These are phyloP conservation scores for Anthoceros angustus DNA, from an alignment of 225 moss, liverwort and hornwort genomes.

Conservation along the genomic window DNA sequence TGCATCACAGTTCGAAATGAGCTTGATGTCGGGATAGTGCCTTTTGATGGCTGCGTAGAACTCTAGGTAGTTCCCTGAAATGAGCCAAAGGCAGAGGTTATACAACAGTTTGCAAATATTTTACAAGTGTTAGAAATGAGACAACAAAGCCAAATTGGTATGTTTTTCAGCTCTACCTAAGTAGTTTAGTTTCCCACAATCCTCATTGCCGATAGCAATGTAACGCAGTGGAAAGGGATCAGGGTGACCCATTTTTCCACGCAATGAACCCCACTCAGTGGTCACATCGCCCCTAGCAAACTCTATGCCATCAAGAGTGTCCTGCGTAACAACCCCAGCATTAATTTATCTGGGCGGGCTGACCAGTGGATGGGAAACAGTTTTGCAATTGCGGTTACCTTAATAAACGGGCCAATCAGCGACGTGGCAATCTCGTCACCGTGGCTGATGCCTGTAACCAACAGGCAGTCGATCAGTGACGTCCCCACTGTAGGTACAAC, in stretches of 20 bases:
- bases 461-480: not conserved
- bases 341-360: too few relatives aligned
- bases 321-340: slow-evolving; percentile 5
- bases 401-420: slow-evolving; percentile 26
- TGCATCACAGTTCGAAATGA: slow-evolving; percentile 86
- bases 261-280: slow-evolving; percentile 61
- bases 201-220: slow-evolving; percentile 84
- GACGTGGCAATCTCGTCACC: slow-evolving; percentile 14
- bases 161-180: slow-evolving; percentile 18
- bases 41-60: slow-evolving; percentile 83
- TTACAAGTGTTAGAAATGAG: too few relatives aligned
- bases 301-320: slow-evolving; percentile 65
- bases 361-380: too few relatives aligned
- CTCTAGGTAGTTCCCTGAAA: slow-evolving; percentile 48
- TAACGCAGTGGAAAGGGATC: slow-evolving; percentile 51
- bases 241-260: slow-evolving; percentile 81
- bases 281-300: slow-evolving; percentile 63
- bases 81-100: too few relatives aligned
- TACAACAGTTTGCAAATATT: too few relatives aligned
- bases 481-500: too few relatives aligned
- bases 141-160: too few relatives aligned
- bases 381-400: slow-evolving; percentile 10
- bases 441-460: slow-evolving; percentile 32
- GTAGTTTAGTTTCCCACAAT: slow-evolving; percentile 75
- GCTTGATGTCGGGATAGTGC: slow-evolving; percentile 54